Base-by-base conservation (phyloP, 2,329 filamentous ascomycete genomes). In the Fusarium sp. region DNA sequence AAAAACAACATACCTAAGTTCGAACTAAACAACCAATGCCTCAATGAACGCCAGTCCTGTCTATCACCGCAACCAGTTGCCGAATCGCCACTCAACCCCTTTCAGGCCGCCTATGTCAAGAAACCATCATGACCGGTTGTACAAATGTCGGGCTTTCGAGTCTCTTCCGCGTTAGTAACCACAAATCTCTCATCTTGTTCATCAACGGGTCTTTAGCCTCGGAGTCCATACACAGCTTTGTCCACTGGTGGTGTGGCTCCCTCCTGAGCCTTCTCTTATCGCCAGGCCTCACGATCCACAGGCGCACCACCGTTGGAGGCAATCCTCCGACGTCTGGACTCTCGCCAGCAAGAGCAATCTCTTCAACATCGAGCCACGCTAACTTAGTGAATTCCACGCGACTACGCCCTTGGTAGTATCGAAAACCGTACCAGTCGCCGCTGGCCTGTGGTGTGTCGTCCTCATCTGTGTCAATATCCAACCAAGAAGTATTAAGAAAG, bases 401-500 rank as follows among this genome's bases (percentile, higher is more conserved):
- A 6, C 14, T 18, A 2, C 44, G 56, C 5, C 28, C 43, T 8
- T 46, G 53, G 28, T 58, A 48, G 50, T 69, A 71, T 11, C 65
- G 70, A 34, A 72, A 73, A 2, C 70, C 71, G 18, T 64, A 72
- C 61, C 59, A 72, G 3, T 62, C 38, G 15, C 55, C 55, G 22
- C 17, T 55, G 4, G 26, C 11, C 20, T n/a, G 28, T 15, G 18
- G 20, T 8, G n/a, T 51, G 6, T 15, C n/a, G 8, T 14, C 26
- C 6, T 46, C n/a, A 15, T 26, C 22, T 26, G 42, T 13, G 22
- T 26, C 24, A n/a, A 22, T n/a, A 7, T 44, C 42, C 15, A 44
- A 26, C 42, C 42, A 44, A n/a, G 22, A 26, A 15, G 22, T 44
- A 10, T 44, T 28, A 7, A 44, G 42, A 26, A 26, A 11, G 6